Evolutionary conservation across 1,284 basidiomycete genomes (phyloP), one percentile per base, ranked within the genome.

Genomic region (Neonothopanus nambi): DNA sequence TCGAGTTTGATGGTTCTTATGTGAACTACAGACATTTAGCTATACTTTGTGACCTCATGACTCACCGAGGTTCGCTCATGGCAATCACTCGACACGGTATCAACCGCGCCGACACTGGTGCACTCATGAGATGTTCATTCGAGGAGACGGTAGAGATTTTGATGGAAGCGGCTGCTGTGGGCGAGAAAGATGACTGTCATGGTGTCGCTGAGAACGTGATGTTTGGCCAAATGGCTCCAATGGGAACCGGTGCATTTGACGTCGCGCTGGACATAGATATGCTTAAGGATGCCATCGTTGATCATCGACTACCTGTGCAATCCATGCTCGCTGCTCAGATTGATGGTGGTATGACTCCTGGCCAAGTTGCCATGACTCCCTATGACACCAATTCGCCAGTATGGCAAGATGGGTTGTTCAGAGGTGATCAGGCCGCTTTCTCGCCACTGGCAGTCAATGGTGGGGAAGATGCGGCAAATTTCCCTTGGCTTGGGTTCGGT

Each of bases 41-140:
- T 1, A 77, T 99, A 17, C 84, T 99, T 21, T 96, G 94, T 70
- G 97, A 99, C 70, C 80, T 99, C 48, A 99, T 99, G 97, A 99
- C 96, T 12, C 94, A 96, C 65, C 91, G 94, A 54, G 97, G 97
- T 37, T 75, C 84, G 8, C 80, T 99, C 58, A 99, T 99, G 96
- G 94, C 96, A 11, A 99, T 99, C 72, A 99, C 97, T 45, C 94
- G 97, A 47, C 97, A 99, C 67, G 97, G 97, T 72, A 99, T 99
- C 74, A 99, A 99, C 73, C 88, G 96, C 52, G 92, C 96, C 26
- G 95, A 98, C 64, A 96, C 95, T 9, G 95, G 95, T 38, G 96
- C 97, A 1, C 80, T 99, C 51, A 98, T 99, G 89, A 82, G 97
- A 45, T 98, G 95, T 73, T 98, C 97, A 3, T 99, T 99, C 79